A percentile compares a stretch with the other conserved stretches of the same genome.
Conservation (phyloP, 208 protist genomes). For the Wallacemonas sp. region DNA sequence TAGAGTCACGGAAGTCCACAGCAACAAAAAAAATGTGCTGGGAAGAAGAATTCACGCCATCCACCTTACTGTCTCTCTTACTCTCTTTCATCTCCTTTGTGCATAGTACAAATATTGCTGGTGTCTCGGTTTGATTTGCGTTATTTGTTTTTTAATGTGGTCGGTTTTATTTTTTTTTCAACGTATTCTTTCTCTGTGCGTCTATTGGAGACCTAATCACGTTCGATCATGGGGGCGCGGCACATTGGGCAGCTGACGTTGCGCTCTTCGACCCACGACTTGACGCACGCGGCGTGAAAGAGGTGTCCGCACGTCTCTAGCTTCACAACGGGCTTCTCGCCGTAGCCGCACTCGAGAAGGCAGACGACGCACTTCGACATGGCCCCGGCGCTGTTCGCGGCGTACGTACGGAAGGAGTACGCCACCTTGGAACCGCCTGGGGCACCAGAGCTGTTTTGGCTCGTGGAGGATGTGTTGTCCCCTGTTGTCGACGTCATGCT, state of each 20-base stretch:
- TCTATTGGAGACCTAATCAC: too few species aligned
- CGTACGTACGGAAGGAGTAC: background rate
- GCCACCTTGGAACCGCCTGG: too few species aligned
- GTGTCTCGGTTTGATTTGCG: too few species aligned
- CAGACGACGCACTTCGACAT: background rate
- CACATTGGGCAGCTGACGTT: slow-evolving; percentile 43
- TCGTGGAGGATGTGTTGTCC: background rate
- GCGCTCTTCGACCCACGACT: slow-evolving; percentile 20
- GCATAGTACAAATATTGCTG: too few species aligned
- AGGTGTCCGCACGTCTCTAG: slow-evolving; percentile 27
- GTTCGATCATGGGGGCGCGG: slow-evolving; percentile 21
- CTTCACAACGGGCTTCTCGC: background rate
- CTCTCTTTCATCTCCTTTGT: too few species aligned
- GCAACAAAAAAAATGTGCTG: too few species aligned
- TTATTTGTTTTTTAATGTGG: too few species aligned
- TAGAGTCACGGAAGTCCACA: too few species aligned
- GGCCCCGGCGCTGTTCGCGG: background rate
- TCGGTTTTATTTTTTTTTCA: too few species aligned
- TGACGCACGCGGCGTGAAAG: slow-evolving; percentile 35
- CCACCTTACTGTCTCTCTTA: too few species aligned
- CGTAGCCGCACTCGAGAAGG: background rate
- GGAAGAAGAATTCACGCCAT: too few species aligned
- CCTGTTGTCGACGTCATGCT: background rate
- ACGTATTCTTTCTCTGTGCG: too few species aligned
- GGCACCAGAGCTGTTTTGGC: background rate